phyloP scores from a whole-genome alignment of 2,329 filamentous ascomycete genomes.

The Bipolaris sorokiniana region DNA sequence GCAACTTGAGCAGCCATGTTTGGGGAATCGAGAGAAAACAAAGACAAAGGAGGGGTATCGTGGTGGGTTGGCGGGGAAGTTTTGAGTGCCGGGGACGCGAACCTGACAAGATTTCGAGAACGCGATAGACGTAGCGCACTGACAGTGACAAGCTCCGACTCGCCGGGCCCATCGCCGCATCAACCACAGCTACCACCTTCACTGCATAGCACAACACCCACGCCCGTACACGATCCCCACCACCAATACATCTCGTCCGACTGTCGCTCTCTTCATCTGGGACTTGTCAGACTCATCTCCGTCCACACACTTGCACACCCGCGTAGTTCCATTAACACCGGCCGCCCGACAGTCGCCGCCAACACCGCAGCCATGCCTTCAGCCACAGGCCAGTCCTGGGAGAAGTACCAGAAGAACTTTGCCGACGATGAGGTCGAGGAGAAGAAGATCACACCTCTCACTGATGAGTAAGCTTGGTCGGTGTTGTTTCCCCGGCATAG shows the following conservation, averaged over 20 bases:
- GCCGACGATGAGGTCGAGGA: slow-evolving; percentile 96
- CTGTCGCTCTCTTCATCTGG: slow-evolving; percentile 1
- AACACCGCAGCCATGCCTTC: slow-evolving; percentile 72
- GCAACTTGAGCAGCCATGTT: slow-evolving; percentile 46
- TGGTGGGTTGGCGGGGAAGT: slow-evolving; percentile 28
- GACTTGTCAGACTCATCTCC: not conserved
- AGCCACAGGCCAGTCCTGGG: slow-evolving; percentile 92
- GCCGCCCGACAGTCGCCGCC: slow-evolving; percentile 17
- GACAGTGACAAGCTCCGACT: slow-evolving; percentile 19
- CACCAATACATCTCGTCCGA: slow-evolving; percentile 3
- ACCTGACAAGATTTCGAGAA: slow-evolving; percentile 33
- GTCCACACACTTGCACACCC: not conserved
- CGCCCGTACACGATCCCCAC: slow-evolving; percentile 4
- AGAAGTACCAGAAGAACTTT: slow-evolving; percentile 98
- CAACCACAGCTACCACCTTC: slow-evolving; percentile 28
- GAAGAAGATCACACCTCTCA: slow-evolving; percentile 98
- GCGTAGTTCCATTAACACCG: slow-evolving; percentile 8
- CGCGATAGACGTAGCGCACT: slow-evolving; percentile 24
- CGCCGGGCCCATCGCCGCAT: slow-evolving; percentile 31
- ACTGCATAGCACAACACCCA: slow-evolving; percentile 26
- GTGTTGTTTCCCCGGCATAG: not conserved
- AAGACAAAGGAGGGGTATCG: slow-evolving; percentile 28
- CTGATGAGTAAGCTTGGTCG: slow-evolving; percentile 77
- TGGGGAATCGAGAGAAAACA: slow-evolving; percentile 10
- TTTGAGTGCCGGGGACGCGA: slow-evolving; percentile 35